Base-by-base conservation (phyloP, 2,329 filamentous ascomycete genomes). In the Exserohilum rostratum region DNA sequence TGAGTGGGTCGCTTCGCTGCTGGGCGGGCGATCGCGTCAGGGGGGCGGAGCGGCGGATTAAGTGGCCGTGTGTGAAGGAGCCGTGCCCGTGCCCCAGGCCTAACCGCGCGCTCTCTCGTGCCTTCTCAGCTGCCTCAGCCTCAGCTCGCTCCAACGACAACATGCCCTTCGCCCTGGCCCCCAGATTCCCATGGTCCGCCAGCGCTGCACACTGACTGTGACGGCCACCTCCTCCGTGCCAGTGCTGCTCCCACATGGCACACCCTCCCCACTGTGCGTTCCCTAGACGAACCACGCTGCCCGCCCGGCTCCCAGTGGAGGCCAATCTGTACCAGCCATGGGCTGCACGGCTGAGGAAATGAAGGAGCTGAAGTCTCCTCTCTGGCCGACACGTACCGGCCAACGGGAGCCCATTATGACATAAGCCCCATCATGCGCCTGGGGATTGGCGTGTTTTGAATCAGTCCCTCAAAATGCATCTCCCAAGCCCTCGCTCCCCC, bases 371-470 rank as follows among this genome's bases (percentile, higher is more conserved):
- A 49, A 61, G 52, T 54, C 60, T 58, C 61, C 60, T 61, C 57
- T 57, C 46, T 56, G 34, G 56, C 62, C 55, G 46, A 58, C 53
- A 43, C 59, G 60, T 58, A 57, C 61, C 60, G 57, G 57, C 68
- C 66, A 67, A 65, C 65, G 59, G 61, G 53, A 64, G 61, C 55
- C 46, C 50, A 59, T 64, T 51, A 59, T 61, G 59, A 59, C 59
- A 54, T 61, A 59, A 60, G 57, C 55, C 58, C 58, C 42, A 63
- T 61, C 56, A 62, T 57, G 61, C 61, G 58, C 61, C 53, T 54
- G 52, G 43, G 50, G 54, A 53, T 58, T 66, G 62, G 65, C 65
- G 65, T 62, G 69, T 71, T 68, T 71, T 66, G 62, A 50, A 55
- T 59, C 53, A 46, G 55, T 46, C 45, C 47, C 53, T 47, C 65